These are phyloP conservation scores for Phytophthora capsici DNA, from an alignment of 352 stramenopile species.

Conservation along the genomic window DNA sequence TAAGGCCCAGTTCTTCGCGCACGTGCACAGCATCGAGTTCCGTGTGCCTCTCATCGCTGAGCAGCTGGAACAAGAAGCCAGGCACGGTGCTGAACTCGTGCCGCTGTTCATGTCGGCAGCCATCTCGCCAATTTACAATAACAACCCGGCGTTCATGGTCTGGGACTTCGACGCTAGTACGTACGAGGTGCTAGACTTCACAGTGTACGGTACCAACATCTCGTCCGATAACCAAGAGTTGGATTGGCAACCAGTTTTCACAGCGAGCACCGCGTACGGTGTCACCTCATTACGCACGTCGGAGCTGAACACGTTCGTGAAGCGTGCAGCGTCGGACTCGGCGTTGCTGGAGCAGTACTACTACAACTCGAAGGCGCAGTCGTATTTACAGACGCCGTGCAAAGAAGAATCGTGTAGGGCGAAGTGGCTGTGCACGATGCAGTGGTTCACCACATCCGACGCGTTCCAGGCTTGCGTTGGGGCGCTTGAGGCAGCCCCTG, in stretches of 20 bases:
- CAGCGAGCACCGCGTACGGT: slow-evolving; percentile 53
- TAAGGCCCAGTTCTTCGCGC: slow-evolving; percentile 90
- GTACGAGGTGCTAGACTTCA: slow-evolving; percentile 78
- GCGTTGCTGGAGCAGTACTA: slow-evolving; percentile 72
- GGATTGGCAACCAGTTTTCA: slow-evolving; percentile 55
- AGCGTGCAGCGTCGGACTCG: slow-evolving; percentile 47
- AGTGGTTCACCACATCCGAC: slow-evolving; percentile 69
- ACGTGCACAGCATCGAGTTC: slow-evolving; percentile 93
- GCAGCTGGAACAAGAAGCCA: slow-evolving; percentile 17
- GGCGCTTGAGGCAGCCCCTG: slow-evolving; percentile 4
- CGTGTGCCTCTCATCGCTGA: slow-evolving; percentile 50
- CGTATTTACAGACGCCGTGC: slow-evolving; percentile 54
- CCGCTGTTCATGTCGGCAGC: slow-evolving; percentile 85
- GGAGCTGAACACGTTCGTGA: slow-evolving; percentile 49
- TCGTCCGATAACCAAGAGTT: slow-evolving; percentile 41
- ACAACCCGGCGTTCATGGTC: slow-evolving; percentile 90
- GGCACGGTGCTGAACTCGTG: slow-evolving; percentile 37
- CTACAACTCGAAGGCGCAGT: slow-evolving; percentile 81
- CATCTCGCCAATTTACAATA: slow-evolving; percentile 87
- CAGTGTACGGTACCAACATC: slow-evolving; percentile 77
- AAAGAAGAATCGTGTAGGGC: slow-evolving; percentile 46
- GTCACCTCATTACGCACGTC: slow-evolving; percentile 50
- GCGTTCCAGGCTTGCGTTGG: slow-evolving; percentile 64
- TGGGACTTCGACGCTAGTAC: slow-evolving; percentile 74
- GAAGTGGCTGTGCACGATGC: slow-evolving; percentile 67